A percentile compares a stretch with the other conserved stretches of the same genome.
These are phyloP conservation scores for Tuber aestivum DNA, from an alignment of 495 filamentous ascomycete species.

Conservation along the genomic window DNA sequence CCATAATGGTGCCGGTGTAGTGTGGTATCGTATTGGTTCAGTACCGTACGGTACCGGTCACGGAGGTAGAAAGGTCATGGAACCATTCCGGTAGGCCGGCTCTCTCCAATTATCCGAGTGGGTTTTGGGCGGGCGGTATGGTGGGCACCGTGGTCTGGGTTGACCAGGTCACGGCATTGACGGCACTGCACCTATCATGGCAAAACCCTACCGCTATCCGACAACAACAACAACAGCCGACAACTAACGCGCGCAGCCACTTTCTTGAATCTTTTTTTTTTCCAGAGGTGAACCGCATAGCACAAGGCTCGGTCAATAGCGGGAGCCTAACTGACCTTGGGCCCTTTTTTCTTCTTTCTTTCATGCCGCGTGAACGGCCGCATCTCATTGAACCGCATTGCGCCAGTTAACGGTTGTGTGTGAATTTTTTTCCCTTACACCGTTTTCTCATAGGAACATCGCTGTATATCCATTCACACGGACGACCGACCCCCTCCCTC, in stretches of 20 bases:
- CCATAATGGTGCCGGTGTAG: background rate
- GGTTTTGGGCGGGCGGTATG: too few relatives aligned
- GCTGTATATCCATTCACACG: background rate
- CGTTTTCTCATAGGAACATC: background rate
- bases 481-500: background rate
- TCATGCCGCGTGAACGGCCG: background rate
- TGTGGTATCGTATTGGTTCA: background rate
- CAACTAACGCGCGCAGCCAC: background rate
- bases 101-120: too few relatives aligned
- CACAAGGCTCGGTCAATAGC: slow-evolving; percentile 1
- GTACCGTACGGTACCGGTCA: background rate
- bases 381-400: background rate
- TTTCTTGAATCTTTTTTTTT: too few relatives aligned
- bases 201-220: too few relatives aligned
- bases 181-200: too few relatives aligned
- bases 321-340: background rate
- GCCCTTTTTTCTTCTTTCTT: background rate
- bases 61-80: background rate
- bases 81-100: background rate
- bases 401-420: background rate
- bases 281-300: background rate
- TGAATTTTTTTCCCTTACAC: background rate
- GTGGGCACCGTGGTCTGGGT: background rate
- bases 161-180: too few relatives aligned
- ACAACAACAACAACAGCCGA: background rate